Base-by-base conservation (phyloP, 2,329 filamentous ascomycete genomes). In the Botrytis tulipae region DNA sequence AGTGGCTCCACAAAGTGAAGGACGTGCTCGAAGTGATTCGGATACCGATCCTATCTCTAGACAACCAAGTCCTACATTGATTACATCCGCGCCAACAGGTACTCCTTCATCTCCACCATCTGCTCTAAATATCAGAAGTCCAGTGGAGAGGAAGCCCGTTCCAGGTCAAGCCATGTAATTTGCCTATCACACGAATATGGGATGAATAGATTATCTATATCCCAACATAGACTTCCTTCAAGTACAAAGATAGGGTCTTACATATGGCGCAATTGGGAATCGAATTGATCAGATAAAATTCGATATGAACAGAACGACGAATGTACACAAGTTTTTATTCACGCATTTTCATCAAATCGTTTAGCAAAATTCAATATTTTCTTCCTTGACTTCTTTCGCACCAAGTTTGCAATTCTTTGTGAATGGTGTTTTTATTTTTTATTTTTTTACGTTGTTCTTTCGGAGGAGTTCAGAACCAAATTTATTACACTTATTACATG, bases 161-260 rank as follows among this genome's bases (percentile, higher is more conserved):
- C 79, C 79, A 25, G 80, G 80, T 71, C 80, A 81, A 77, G 80
- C 80, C 62, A 60, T 80, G 73, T 81, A 75, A 77, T 74, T 57
- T 22, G 16, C 25, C 42, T 73, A 74, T 57, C 48, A 54, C 69
- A 25, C 35, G 5, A 72, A 62, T 46, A 62, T 44, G 72, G 68
- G 65, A 68, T 73, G 62, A 59, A 51, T 35, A 54, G 22, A 59
- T 51, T 20, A 57, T 54, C 35, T 71, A 25, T 57, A 37, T n/a
- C 46, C 25, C 32, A 42, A 42, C 32, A 48, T 71, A 48, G 32
- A 40, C 60, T 65, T 65, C 35, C 20, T 71, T 44, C 44, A 63
- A 51, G 60, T 46, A 73, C 10, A 69, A 68, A 71, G 51, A 68
- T 71, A 57, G 72, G 74, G 68, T 70, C 70, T 66, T 35, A 59